A percentile compares a stretch with the other conserved stretches of the same genome.
Conservation (phyloP, 768 basidiomycete genomes). For the Coprinopsis marcescibilis region DNA sequence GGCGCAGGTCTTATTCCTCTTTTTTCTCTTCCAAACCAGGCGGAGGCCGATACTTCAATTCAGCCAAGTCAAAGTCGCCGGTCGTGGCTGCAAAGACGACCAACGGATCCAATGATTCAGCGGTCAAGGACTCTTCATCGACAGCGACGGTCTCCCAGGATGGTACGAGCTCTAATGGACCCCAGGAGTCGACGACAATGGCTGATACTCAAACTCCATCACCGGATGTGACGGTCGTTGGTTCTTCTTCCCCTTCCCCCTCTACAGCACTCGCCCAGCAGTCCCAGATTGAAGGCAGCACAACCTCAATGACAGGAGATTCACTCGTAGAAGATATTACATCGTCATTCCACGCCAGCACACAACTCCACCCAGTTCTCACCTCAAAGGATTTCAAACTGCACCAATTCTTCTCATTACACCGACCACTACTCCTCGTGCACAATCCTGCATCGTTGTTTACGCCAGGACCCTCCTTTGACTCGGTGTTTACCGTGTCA, state of each 20-base stretch:
- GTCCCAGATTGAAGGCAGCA: neutral
- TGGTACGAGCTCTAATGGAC: constrained; percentile 6
- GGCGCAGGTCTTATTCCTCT: constrained; percentile 63
- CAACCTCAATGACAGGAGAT: no score
- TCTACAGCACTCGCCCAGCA: constrained; percentile 2
- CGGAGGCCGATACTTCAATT: constrained; percentile 68
- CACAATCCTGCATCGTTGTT: constrained; percentile 55
- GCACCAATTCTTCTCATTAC: constrained; percentile 80
- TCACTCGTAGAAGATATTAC: no score
- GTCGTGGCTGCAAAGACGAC: constrained; percentile 30
- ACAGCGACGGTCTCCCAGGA: constrained; percentile 1
- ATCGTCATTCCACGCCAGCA: constrained; percentile 11
- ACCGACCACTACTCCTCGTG: constrained; percentile 72
- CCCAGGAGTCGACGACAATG: neutral
- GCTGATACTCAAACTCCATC: constrained; percentile 8
- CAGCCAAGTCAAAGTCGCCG: constrained; percentile 45
- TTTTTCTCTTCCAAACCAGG: constrained; percentile 78
- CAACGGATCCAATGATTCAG: constrained; percentile 13
- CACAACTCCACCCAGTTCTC: constrained; percentile 45
- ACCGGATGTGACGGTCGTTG: constrained; percentile 6
- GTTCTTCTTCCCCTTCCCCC: constrained; percentile 4
- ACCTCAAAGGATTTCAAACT: constrained; percentile 68
- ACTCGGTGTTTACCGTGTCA: constrained; percentile 19
- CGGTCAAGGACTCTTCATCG: constrained; percentile 9
- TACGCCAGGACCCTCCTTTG: constrained; percentile 23